Base-by-base conservation (phyloP, 116 monocot genomes). In the Dioscorea cayenensis region DNA sequence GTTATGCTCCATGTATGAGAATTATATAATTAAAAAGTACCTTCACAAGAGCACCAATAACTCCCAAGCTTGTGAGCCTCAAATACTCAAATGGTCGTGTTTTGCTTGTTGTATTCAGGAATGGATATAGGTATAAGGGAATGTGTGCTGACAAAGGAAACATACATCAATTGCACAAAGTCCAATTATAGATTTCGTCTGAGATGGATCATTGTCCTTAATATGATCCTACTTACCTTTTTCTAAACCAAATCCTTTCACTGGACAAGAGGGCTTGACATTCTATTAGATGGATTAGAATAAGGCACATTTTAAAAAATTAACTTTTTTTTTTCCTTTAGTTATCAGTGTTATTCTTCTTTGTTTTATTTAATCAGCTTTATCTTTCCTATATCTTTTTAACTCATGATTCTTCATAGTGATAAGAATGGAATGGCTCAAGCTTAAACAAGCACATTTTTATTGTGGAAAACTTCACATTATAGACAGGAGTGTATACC, bases 1-100 rank as follows among this genome's bases (percentile, higher is more conserved):
- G 32, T 32, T 32, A 32, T 32, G 32, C 32, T 32, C 32, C 4
- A 43, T 43, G 43, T 43, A 43, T 12, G 8, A 43, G 43, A 43
- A 43, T 43, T 43, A 43, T 43, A 43, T 43, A 43, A 43, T 43
- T 14, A 8, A 52, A 14, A 66, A 37, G 28, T 89, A 94, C 94
- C 99, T 91, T 94, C 50, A 99, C 99, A 75, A 99, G 94, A 22
- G 91, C 91, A 17, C 99, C 99, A 65, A 99, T 94, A 50, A 94
- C 99, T 22, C 94, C 99, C 77, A 99, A 82, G 78, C 99, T 91
- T 29, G 94, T 91, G 32, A 99, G 78, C 66, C 99, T 83, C 60
- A 99, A 65, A 78, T 91, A 91, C 69, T 99, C 94, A 68, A 87
- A 99, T 64, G 99, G 91, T 74, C 78, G 86, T 66, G 85, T 79